Percentiles rank a stretch among this genome's conserved stretches.
These are phyloP conservation scores for Hericium rajendrae DNA, from an alignment of 768 basidiomycete species.

Conservation along the genomic window DNA sequence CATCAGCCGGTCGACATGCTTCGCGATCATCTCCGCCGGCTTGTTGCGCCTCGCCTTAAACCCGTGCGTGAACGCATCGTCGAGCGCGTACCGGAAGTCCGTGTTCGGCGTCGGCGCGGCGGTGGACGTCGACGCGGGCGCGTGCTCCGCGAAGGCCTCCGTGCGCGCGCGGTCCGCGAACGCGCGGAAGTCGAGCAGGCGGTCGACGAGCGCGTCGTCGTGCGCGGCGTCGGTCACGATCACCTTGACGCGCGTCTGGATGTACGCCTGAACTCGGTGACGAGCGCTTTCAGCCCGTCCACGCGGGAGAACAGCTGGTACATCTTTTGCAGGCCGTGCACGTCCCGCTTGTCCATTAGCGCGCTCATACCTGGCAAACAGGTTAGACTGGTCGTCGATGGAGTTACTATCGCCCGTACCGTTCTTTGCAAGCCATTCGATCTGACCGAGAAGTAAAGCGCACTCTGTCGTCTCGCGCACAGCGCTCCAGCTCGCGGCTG, in stretches of 20 bases:
- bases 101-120: constrained; percentile 21
- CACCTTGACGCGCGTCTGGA: constrained; percentile 44
- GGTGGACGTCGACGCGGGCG: constrained; percentile 6
- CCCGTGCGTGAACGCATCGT: constrained; percentile 61
- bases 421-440: constrained; percentile 35
- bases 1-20: constrained; percentile 81
- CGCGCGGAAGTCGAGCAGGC: constrained; percentile 58
- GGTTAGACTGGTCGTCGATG: background rate
- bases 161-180: constrained; percentile 42
- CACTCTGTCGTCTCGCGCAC: constrained; percentile 46
- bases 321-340: constrained; percentile 37
- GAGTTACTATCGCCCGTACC: constrained; percentile 19
- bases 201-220: constrained; percentile 74
- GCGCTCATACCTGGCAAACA: constrained; percentile 38
- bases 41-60: constrained; percentile 73
- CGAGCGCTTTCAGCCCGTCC: constrained; percentile 40
- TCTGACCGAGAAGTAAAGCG: constrained; percentile 35
- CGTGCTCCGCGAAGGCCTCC: constrained; percentile 40
- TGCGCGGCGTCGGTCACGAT: constrained; percentile 53
- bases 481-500: constrained; percentile 37
- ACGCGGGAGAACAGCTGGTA: constrained; percentile 57
- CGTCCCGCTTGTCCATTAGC: constrained; percentile 40
- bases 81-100: constrained; percentile 57
- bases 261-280: constrained; percentile 51
- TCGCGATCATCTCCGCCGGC: constrained; percentile 90